Conservation (phyloP, 768 basidiomycete genomes). For the Suillus spraguei region DNA sequence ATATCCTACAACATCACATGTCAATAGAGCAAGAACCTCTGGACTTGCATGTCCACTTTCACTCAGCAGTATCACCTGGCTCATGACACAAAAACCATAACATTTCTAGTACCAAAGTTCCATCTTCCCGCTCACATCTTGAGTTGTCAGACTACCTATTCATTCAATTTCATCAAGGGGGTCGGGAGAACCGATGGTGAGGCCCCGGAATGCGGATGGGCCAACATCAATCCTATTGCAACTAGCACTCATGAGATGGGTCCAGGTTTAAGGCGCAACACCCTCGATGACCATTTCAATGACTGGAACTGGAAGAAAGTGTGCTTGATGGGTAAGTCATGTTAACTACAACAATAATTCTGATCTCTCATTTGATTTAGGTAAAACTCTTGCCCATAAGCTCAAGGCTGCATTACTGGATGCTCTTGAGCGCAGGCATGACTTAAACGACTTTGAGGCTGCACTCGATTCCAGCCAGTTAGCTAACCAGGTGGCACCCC, state of each 20-base stretch:
- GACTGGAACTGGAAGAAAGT: constrained; percentile 39
- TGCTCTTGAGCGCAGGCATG: background rate
- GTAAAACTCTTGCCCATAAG: background rate
- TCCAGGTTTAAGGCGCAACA: constrained; percentile 31
- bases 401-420: background rate
- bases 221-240: constrained; percentile 31
- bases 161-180: constrained; percentile 30
- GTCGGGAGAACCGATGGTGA: constrained; percentile 37
- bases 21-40: too few species aligned
- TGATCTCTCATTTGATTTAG: background rate
- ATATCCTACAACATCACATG: too few species aligned
- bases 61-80: constrained; percentile 17
- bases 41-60: too few species aligned
- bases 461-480: background rate
- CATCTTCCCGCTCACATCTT: constrained; percentile 37
- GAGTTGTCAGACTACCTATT: constrained; percentile 28
- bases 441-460: constrained; percentile 11
- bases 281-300: constrained; percentile 37
- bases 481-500: too few species aligned
- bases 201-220: constrained; percentile 39
- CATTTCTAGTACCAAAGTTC: constrained; percentile 36
- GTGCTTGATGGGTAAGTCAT: constrained; percentile 23
- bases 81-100: background rate
- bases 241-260: constrained; percentile 39
- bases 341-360: background rate